These are phyloP conservation scores for Ogataea nitratoaversa DNA, from an alignment of 805 yeast species.

Conservation along the genomic window DNA sequence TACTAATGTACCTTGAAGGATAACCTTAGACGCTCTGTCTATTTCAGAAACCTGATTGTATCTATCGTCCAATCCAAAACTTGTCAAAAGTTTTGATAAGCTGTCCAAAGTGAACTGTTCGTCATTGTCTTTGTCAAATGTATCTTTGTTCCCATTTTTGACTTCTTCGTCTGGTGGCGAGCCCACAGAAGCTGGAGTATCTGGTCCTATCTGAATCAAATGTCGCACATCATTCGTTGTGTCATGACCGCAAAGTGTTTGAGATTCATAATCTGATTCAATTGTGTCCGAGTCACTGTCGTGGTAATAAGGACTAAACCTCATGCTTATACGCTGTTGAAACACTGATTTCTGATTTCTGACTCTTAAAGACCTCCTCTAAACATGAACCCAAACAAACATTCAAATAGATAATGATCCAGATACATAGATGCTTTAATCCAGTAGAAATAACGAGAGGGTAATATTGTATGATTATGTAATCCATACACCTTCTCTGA, in stretches of 20 bases:
- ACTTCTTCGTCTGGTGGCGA: neutral
- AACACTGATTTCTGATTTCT: too few relatives aligned
- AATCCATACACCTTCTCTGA: neutral
- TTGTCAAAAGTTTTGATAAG: neutral
- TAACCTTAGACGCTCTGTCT: neutral
- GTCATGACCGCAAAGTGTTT: too few relatives aligned
- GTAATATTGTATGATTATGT: neutral
- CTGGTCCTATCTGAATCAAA: too few relatives aligned
- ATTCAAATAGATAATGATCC: too few relatives aligned
- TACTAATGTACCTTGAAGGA: neutral
- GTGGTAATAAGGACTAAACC: neutral
- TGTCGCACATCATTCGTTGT: too few relatives aligned
- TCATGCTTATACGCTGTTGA: too few relatives aligned
- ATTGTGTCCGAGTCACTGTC: neutral
- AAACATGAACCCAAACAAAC: too few relatives aligned
- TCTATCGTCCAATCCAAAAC: neutral
- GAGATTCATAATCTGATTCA: neutral
- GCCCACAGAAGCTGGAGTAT: too few relatives aligned
- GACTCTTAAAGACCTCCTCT: too few relatives aligned
- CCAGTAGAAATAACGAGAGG: neutral
- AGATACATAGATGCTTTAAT: neutral
- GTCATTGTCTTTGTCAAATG: neutral
- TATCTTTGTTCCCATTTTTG: neutral
- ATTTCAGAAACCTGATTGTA: slow-evolving; percentile 1
- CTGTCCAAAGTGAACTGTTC: neutral